Evolutionary conservation across 2,329 filamentous ascomycete genomes (phyloP), one percentile per base, ranked within the genome.

Genomic region (Pseudogymnoascus sp.): DNA sequence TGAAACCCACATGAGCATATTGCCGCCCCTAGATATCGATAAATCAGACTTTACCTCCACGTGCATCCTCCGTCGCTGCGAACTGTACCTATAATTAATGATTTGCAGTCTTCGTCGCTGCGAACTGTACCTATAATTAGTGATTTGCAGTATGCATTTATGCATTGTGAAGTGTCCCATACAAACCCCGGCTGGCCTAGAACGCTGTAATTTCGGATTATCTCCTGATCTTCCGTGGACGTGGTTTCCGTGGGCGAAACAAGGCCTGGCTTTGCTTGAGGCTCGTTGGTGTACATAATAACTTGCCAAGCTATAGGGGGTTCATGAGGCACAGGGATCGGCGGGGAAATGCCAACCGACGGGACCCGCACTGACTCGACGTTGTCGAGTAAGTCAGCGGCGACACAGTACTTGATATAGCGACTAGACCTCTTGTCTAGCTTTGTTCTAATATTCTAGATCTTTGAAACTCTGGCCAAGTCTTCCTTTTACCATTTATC

Each of bases 281-380:
- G 46, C 25, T 53, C n/a, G 16, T 53, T 12, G 25, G 12, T n/a
- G 14, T 56, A 12, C 3, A 10, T 14, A 18, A 34, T 11, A 21
- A 42, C 10, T 1, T 44, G 40, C 40, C 5, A 44, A 44, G 10
- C 10, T 12, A 34, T 34, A 34, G 31, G 31, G 31, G 11, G 10
- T 12, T 12, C 11, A 10, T 12, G 31, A 16, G 14, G 23, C 8
- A 75, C 4, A 77, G 66, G n/a, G 75, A 11, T 21, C n/a, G 18
- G 2, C 23, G 50, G 23, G 44, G 23, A 2, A 56, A 56, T 7
- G 28, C 50, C 50, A 16, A 18, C 25, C 16, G 38, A 44, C n/a
- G 16, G 4, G 11, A 50, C 16, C 28, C 16, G 16, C 28, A 56
- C 28, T 56, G 50, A 56, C 50, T 56, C 50, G 50, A 56, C 16